Evolutionary conservation across 2,329 filamentous ascomycete species (phyloP).

Genomic region (Aspergillus oerlinghausenensis): DNA sequence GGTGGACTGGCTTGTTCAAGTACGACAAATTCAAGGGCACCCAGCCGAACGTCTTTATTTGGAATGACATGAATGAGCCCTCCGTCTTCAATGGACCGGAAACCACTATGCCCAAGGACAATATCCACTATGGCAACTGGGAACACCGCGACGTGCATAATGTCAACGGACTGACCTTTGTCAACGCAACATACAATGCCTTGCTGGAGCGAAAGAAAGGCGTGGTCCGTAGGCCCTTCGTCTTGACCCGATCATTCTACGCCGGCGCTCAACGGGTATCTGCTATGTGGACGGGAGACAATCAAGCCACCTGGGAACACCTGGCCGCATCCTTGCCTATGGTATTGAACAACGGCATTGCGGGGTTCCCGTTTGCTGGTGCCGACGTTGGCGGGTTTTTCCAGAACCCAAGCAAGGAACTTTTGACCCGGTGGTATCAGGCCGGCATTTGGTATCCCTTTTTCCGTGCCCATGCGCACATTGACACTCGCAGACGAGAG

Average conservation of each 20-base stretch:
- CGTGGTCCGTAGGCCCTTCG: constrained; percentile 79
- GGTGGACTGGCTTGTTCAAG: constrained; percentile 87
- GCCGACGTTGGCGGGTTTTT: constrained; percentile 98
- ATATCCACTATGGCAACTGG: constrained; percentile 85
- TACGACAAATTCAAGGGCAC: constrained; percentile 86
- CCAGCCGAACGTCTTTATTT: constrained; percentile 81
- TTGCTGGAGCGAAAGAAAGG: constrained; percentile 80
- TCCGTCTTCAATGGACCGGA: constrained; percentile 98
- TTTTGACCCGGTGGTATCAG: constrained; percentile 94
- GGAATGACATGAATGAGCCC: constrained; percentile 99
- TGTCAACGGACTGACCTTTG: constrained; percentile 88
- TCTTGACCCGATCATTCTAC: constrained; percentile 89
- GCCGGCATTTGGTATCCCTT: constrained; percentile 96
- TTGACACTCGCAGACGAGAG: constrained; percentile 89
- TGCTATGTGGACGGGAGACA: constrained; percentile 99
- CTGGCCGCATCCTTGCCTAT: constrained; percentile 87
- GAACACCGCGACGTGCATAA: constrained; percentile 97
- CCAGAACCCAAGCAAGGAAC: constrained; percentile 88
- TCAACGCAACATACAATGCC: constrained; percentile 88
- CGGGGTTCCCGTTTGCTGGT: constrained; percentile 88
- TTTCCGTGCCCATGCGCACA: constrained; percentile 95
- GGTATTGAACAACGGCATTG: constrained; percentile 86
- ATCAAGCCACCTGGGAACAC: constrained; percentile 89
- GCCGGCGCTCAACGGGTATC: constrained; percentile 83
- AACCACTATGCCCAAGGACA: constrained; percentile 98